A percentile compares a stretch with the other conserved stretches of the same genome.
phyloP scores from a whole-genome alignment of 2,329 filamentous ascomycete species.

The Dactylellina leptospora region DNA sequence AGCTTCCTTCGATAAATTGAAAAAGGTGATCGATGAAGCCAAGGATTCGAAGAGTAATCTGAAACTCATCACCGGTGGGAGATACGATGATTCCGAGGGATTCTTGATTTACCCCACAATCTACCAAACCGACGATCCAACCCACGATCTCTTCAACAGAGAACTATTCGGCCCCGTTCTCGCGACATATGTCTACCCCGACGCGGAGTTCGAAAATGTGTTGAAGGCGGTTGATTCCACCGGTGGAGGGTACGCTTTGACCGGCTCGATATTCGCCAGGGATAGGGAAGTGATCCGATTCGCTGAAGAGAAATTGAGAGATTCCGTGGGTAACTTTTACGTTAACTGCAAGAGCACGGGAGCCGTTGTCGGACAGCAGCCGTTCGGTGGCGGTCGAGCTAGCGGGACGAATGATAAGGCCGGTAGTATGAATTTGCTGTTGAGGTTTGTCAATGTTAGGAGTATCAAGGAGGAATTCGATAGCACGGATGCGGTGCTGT shows the following conservation, averaged over 20 bases:
- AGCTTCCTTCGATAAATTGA: slow-evolving; percentile 81
- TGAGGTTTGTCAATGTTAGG: slow-evolving; percentile 72
- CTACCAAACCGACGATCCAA: slow-evolving; percentile 76
- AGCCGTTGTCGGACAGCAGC: slow-evolving; percentile 76
- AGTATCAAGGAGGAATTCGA: slow-evolving; percentile 80
- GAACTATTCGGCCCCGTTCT: slow-evolving; percentile 86
- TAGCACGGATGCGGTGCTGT: slow-evolving; percentile 70
- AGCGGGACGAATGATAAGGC: slow-evolving; percentile 79
- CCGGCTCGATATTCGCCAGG: slow-evolving; percentile 77
- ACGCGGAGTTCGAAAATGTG: slow-evolving; percentile 63
- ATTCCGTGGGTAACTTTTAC: slow-evolving; percentile 84
- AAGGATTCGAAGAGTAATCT: slow-evolving; percentile 71
- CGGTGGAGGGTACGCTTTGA: slow-evolving; percentile 75
- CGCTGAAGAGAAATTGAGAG: slow-evolving; percentile 75
- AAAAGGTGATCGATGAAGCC: slow-evolving; percentile 78
- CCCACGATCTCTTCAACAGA: slow-evolving; percentile 76
- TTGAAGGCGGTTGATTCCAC: slow-evolving; percentile 61
- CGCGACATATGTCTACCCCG: slow-evolving; percentile 79
- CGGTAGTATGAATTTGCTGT: slow-evolving; percentile 71
- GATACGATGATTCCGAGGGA: slow-evolving; percentile 78
- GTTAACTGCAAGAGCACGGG: slow-evolving; percentile 84
- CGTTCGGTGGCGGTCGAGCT: slow-evolving; percentile 74
- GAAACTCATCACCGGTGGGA: slow-evolving; percentile 77
- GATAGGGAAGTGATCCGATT: slow-evolving; percentile 72
- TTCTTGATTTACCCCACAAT: slow-evolving; percentile 87